Percentiles rank a stretch among this genome's conserved stretches.
Conservation (phyloP, 768 basidiomycete genomes). For the Roridomyces roridus region DNA sequence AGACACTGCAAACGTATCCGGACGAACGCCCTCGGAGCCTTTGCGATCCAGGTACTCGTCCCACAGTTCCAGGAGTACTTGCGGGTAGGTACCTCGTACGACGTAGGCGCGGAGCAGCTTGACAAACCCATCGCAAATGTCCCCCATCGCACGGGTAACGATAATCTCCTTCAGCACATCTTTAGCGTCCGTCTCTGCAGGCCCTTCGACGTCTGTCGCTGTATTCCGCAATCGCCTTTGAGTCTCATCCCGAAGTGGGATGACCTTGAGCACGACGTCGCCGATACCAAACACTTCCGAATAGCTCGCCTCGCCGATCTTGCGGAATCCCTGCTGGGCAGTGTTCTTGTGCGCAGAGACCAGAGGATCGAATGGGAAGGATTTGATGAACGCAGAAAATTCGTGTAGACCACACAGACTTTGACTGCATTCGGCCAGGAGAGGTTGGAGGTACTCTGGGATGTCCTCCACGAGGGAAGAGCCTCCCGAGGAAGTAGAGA, state of each 20-base stretch:
- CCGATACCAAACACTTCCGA: conserved; percentile 95
- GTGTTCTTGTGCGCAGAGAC: conserved; percentile 38
- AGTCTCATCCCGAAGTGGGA: conserved; percentile 71
- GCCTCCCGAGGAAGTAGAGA: conserved; percentile 30
- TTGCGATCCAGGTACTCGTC: conserved; percentile 80
- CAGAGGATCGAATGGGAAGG: conserved; percentile 77
- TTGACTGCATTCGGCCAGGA: conserved; percentile 78
- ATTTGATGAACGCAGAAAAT: conserved; percentile 83
- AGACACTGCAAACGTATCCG: conserved; percentile 80
- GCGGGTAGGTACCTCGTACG: conserved; percentile 86
- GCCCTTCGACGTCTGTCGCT: conserved; percentile 55
- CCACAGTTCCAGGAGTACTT: conserved; percentile 81
- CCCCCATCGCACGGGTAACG: conserved; percentile 79
- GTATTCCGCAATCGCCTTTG: conserved; percentile 19
- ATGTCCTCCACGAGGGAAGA: conserved; percentile 31
- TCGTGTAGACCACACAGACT: conserved; percentile 65
- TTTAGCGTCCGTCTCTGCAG: conserved; percentile 72
- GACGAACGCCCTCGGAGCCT: conserved; percentile 84
- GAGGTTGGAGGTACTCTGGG: conserved; percentile 63
- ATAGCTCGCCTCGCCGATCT: conserved; percentile 96
- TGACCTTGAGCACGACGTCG: conserved; percentile 88
- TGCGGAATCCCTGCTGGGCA: conserved; percentile 59
- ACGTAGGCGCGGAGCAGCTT: conserved; percentile 83
- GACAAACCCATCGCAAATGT: conserved; percentile 79
- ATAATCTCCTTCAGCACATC: conserved; percentile 84